Conservation (phyloP, 768 basidiomycete genomes). For the Suillus tomentosus region DNA sequence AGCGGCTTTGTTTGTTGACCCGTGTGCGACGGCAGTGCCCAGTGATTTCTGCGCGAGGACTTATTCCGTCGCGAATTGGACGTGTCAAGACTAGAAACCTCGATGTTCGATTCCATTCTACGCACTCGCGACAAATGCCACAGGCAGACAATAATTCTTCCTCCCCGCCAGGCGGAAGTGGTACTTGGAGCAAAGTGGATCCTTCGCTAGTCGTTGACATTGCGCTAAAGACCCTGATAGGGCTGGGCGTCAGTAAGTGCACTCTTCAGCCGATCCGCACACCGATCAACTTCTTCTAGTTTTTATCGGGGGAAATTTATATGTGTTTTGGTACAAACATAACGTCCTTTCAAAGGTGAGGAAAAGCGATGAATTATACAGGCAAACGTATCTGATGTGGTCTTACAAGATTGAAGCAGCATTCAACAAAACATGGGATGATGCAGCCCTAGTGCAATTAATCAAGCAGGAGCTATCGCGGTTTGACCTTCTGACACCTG, state of each 20-base stretch:
- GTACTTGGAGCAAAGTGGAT: not conserved
- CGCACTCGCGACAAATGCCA: not conserved
- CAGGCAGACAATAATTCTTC: not conserved
- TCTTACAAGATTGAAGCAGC: conserved; percentile 6
- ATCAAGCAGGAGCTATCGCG: conserved; percentile 4
- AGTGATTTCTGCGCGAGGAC: not conserved
- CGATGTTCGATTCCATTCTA: not conserved
- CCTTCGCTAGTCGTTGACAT: not conserved
- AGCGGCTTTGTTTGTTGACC: not conserved
- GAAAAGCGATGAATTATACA: not conserved
- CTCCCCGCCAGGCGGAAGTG: not conserved
- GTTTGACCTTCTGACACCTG: conserved; percentile 1
- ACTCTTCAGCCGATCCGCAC: not conserved
- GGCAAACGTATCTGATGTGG: not conserved
- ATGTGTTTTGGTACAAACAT: conserved; percentile 80
- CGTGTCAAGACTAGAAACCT: not conserved
- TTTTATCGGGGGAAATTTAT: conserved; percentile 71
- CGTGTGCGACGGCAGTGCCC: not conserved
- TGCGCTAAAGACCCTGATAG: conserved; percentile 1
- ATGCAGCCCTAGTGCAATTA: not conserved
- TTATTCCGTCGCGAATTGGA: not conserved
- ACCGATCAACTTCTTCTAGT: conserved; percentile 36
- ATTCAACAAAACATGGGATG: not conserved
- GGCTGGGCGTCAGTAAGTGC: conserved; percentile 1
- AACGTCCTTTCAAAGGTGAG: conserved; percentile 77